Conservation (phyloP, 169 alveolate genomes). For the Cystoisospora suis region DNA sequence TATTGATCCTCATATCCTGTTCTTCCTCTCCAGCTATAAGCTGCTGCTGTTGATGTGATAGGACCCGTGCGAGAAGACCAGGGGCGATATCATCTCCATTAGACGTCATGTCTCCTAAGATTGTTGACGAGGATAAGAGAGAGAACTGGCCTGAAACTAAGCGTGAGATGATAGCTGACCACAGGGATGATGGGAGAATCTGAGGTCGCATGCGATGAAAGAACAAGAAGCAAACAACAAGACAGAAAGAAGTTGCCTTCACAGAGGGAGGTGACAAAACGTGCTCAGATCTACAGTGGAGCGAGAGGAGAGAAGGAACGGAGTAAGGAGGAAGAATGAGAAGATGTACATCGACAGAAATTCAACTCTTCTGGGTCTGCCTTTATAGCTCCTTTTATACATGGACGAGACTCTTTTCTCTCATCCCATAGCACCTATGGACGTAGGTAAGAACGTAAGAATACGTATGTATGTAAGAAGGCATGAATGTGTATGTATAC, state of each 20-base stretch:
- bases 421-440: no score
- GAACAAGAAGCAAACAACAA: background rate
- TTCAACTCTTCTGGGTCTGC: no score
- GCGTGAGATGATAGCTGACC: background rate
- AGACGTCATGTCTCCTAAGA: background rate
- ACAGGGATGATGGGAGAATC: background rate
- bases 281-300: no score
- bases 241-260: background rate
- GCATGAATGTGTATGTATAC: no score
- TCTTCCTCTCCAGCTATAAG: background rate
- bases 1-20: background rate
- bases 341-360: no score
- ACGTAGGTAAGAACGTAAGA: no score
- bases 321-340: no score
- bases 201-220: background rate
- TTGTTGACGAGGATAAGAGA: background rate
- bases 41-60: background rate
- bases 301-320: no score
- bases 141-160: background rate
- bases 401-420: no score
- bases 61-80: background rate
- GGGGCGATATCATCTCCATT: background rate
- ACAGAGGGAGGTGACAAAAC: no score
- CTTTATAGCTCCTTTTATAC: no score
- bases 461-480: no score